Conservation (phyloP, 2,329 filamentous ascomycete genomes). For the Salinomyces thailandicus region DNA sequence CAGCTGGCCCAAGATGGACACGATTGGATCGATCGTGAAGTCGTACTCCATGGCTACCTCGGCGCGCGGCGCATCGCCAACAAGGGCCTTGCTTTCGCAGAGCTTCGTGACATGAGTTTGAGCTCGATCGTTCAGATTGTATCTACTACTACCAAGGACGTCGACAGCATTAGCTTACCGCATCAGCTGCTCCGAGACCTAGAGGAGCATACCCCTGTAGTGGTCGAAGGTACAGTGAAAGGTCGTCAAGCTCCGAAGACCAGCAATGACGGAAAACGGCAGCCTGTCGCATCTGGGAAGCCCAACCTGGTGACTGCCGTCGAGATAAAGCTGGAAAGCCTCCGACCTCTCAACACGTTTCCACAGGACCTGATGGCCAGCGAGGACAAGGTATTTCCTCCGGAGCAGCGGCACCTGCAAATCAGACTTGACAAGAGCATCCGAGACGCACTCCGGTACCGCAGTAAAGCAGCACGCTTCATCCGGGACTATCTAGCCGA, state of each 20-base stretch:
- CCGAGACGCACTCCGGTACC: constrained; percentile 57
- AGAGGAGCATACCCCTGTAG: constrained; percentile 41
- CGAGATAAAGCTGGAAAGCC: constrained; percentile 52
- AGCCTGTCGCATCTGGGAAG: constrained; percentile 1
- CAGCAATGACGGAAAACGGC: constrained; percentile 1
- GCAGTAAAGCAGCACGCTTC: constrained; percentile 49
- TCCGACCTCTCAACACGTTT: constrained; percentile 62
- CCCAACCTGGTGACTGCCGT: constrained; percentile 22
- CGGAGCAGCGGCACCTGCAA: constrained; percentile 70
- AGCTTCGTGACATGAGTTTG: constrained; percentile 37
- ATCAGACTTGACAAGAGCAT: constrained; percentile 63
- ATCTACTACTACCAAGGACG: constrained; percentile 18
- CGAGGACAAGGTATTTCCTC: constrained; percentile 60
- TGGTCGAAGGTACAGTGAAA: constrained; percentile 41
- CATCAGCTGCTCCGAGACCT: constrained; percentile 18
- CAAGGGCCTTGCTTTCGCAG: constrained; percentile 60
- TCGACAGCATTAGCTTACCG: constrained; percentile 17
- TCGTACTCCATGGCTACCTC: constrained; percentile 61
- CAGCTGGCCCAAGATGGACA: constrained; percentile 18
- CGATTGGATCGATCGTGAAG: constrained; percentile 25
- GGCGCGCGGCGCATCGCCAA: constrained; percentile 57
- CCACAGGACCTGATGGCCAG: constrained; percentile 67
- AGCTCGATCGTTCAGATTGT: constrained; percentile 30
- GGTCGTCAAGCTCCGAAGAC: constrained; percentile 29
- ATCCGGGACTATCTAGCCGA: constrained; percentile 45